Evolutionary conservation across 306 rosid species (phyloP), one percentile per base, ranked within the genome.

Genomic region (Adenanthera pavonina): DNA sequence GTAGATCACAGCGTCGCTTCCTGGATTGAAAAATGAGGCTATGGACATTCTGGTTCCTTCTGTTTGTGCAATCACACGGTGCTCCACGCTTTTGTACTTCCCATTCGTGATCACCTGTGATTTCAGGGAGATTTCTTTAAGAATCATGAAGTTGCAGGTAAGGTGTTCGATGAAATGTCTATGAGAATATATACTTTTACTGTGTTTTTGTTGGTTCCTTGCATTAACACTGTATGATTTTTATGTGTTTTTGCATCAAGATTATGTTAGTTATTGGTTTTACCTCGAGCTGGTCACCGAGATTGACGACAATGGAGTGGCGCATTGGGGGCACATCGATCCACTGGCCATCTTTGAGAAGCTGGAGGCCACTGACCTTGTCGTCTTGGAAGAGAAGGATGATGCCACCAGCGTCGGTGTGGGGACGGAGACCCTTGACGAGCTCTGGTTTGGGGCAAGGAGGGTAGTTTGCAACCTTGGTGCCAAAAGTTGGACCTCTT

Each of bases 401-500:
- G 68, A 62, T 62, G 40, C 68, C 68, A n/a, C 68, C 68, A 3
- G 68, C 68, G 6, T 62, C 68, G 17, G 68, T 62, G 17, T 62
- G 68, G 68, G 68, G 40, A 14, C 68, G 68, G 5, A 62, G 68
- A 34, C 68, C 68, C n/a, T 62, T 62, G 40, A 62, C 41, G 0
- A 30, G 68, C 40, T 62, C 68, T 12, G 68, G 68, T 4, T 62
- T 62, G 35, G 68, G 68, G 14, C 68, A 62, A 10, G 68, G 68
- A 62, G 68, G 68, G 68, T 62, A 62, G 68, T 62, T 62, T 3
- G 68, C 68, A 62, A 62, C 68, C 43, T 62, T 62, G n/a, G 68
- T 62, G 3, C 68, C 68, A 62, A 62, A 62, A 62, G 40, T 62
- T 33, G 68, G 68, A 5, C 68, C 68, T 10, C 41, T 62, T 62